These are phyloP conservation scores for Rhamnella rubrinervis DNA, from an alignment of 331 rosid genomes.

Conservation along the genomic window DNA sequence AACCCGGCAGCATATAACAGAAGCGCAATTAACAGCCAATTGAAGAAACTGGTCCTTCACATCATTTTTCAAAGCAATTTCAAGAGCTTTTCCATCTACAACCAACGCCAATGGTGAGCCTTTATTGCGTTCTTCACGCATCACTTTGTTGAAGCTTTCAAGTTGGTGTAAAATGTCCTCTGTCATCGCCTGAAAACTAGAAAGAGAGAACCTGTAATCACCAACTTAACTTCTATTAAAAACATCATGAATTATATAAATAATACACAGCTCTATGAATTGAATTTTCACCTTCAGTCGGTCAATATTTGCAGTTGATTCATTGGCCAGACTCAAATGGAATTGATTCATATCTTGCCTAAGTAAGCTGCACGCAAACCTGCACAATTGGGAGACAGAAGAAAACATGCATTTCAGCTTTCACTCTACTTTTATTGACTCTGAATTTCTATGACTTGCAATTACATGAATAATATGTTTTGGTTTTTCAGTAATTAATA, in stretches of 20 bases:
- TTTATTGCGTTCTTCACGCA: conserved; percentile 12
- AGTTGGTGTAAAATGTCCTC: conserved; percentile 29
- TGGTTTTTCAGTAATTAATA: too few species aligned
- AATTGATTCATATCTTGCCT: conserved; percentile 36
- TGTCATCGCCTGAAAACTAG: conserved; percentile 35
- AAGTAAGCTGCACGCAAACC: conserved; percentile 40
- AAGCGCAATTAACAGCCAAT: conserved; percentile 34
- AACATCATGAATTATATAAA: not conserved
- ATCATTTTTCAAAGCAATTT: conserved; percentile 24
- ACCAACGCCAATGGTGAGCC: conserved; percentile 28
- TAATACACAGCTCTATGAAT: not conserved
- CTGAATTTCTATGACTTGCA: too few species aligned
- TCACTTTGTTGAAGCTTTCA: conserved; percentile 14
- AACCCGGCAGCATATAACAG: conserved; percentile 41
- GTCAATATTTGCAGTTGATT: not conserved
- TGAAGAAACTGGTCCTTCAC: conserved; percentile 27
- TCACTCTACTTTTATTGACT: too few species aligned
- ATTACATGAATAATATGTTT: too few species aligned
- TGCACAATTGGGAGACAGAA: conserved; percentile 11
- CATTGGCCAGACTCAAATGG: conserved; percentile 19
- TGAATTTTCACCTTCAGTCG: conserved; percentile 27
- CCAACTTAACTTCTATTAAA: conserved; percentile 5
- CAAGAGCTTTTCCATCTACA: conserved; percentile 39
- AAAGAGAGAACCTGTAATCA: conserved; percentile 14
- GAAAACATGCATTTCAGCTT: too few species aligned